phyloP scores from a whole-genome alignment of 2,329 filamentous ascomycete species.

The Stemphylium beticola region DNA sequence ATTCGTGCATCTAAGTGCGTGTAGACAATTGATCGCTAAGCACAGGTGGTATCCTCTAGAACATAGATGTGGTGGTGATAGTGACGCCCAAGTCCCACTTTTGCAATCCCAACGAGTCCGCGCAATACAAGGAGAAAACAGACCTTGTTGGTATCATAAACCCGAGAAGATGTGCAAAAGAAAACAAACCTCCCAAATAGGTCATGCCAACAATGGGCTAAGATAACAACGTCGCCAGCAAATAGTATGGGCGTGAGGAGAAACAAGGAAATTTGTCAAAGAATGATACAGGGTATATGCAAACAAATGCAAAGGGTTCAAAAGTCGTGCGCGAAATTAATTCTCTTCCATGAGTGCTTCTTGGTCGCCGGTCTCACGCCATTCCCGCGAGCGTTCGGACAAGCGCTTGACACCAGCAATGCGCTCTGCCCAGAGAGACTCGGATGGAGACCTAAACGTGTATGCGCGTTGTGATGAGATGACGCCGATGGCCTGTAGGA shows the following conservation, averaged over 20 bases:
- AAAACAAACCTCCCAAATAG: slow-evolving; percentile 16
- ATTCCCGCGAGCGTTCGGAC: slow-evolving; percentile 84
- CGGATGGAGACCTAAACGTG: slow-evolving; percentile 88
- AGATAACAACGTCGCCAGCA: slow-evolving; percentile 18
- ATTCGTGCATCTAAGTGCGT: slow-evolving; percentile 31
- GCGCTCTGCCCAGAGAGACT: slow-evolving; percentile 85
- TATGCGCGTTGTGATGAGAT: slow-evolving; percentile 94
- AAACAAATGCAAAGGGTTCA: slow-evolving; percentile 15
- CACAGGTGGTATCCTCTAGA: slow-evolving; percentile 27
- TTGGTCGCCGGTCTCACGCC: slow-evolving; percentile 85
- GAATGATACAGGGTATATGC: slow-evolving; percentile 30
- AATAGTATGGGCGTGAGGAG: slow-evolving; percentile 19
- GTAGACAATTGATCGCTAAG: slow-evolving; percentile 24
- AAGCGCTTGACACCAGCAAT: slow-evolving; percentile 81
- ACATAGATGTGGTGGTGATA: slow-evolving; percentile 13
- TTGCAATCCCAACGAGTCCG: slow-evolving; percentile 22
- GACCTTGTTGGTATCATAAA: slow-evolving; percentile 30
- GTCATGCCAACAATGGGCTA: slow-evolving; percentile 7
- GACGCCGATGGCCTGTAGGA: slow-evolving; percentile 94
- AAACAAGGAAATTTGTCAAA: slow-evolving; percentile 21
- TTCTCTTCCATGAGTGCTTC: slow-evolving; percentile 63
- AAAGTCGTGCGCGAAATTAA: slow-evolving; percentile 25
- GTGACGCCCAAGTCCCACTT: slow-evolving; percentile 22
- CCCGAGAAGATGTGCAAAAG: slow-evolving; percentile 11
- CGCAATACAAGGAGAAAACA: slow-evolving; percentile 12